Percentiles rank a stretch among this genome's conserved stretches.
phyloP scores from a whole-genome alignment of 2,329 filamentous ascomycete genomes.

The Plectosphaerella cucumerina region DNA sequence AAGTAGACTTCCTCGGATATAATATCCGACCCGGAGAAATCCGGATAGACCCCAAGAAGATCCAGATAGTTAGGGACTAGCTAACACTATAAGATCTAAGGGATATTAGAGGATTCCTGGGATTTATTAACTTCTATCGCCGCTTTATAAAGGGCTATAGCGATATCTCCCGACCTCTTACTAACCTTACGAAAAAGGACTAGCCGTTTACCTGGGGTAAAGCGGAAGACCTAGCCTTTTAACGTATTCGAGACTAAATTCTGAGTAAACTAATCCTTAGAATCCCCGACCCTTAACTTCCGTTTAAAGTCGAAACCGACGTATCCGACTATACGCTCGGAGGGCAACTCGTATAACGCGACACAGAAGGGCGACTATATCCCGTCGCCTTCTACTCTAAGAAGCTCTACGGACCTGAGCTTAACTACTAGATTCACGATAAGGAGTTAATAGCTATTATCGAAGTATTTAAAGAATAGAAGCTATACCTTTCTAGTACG shows the following conservation, averaged over 20 bases:
- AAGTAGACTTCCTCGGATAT: no score
- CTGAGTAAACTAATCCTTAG: neutral
- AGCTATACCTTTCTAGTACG: neutral
- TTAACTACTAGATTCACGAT: neutral
- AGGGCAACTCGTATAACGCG: no score
- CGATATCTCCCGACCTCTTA: neutral
- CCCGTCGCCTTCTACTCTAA: no score
- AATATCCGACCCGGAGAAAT: neutral
- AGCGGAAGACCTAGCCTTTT: neutral
- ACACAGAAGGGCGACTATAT: no score
- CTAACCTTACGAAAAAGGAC: neutral
- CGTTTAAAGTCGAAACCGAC: conserved; percentile 3
- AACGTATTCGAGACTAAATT: neutral
- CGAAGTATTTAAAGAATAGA: neutral
- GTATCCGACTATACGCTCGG: no score
- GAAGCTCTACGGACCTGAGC: no score
- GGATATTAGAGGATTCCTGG: neutral
- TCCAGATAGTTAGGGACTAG: neutral
- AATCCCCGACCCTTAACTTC: conserved; percentile 1
- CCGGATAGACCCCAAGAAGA: neutral
- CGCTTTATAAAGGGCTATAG: neutral
- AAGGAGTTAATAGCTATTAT: conserved; percentile 1
- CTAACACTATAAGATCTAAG: neutral
- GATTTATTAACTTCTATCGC: neutral
- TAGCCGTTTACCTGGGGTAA: no score